phyloP scores from a whole-genome alignment of 345 rosid species.

The Trapa incisa region DNA sequence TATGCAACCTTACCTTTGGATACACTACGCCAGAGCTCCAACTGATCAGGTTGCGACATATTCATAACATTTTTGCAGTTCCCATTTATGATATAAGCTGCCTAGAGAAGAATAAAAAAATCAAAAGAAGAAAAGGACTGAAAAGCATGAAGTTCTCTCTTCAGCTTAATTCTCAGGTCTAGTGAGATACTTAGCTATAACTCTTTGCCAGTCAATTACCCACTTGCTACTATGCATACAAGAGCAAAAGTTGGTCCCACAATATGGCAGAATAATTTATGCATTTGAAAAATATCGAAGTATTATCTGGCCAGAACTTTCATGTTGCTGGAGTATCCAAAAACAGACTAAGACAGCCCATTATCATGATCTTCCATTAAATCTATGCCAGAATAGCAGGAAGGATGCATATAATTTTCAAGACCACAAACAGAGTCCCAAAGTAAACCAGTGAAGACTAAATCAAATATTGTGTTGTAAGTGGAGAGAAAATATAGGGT shows the following conservation, averaged over 20 bases:
- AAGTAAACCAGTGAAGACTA: neutral
- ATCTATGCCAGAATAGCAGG: neutral
- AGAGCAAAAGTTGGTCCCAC: neutral
- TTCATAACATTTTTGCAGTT: constrained; percentile 55
- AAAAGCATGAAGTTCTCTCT: neutral
- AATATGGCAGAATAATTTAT: neutral
- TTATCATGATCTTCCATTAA: neutral
- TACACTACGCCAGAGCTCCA: constrained; percentile 73
- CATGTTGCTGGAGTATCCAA: neutral
- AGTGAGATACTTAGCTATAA: neutral
- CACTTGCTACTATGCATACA: neutral
- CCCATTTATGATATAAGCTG: constrained; percentile 81
- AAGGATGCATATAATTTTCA: neutral
- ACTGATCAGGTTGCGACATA: constrained; percentile 86
- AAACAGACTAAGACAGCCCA: neutral
- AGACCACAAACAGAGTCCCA: constrained; percentile 3
- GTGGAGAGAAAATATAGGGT: constrained; percentile 7
- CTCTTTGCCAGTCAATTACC: no score
- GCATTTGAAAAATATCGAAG: neutral
- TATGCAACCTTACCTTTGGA: constrained; percentile 45
- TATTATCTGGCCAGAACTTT: neutral
- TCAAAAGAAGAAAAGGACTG: neutral
- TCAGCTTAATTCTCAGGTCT: neutral
- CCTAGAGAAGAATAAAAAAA: constrained; percentile 31
- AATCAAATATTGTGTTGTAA: neutral